Evolutionary conservation across 495 filamentous ascomycete species (phyloP), one percentile per base, ranked within the genome.

Genomic region (Penicillium silybi): DNA sequence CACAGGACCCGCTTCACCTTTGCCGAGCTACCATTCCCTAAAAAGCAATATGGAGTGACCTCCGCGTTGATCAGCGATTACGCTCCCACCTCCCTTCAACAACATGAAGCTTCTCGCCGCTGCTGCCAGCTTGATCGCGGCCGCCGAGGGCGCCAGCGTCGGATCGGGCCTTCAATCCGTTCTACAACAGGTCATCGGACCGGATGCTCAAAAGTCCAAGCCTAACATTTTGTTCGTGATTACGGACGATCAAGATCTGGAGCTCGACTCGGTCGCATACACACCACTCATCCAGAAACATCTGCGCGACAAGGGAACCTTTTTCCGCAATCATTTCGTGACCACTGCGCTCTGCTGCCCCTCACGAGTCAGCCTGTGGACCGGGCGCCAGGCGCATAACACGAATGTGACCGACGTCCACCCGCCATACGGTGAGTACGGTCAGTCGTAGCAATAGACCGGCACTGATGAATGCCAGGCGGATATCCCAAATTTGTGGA

Each of bases 381-480:
- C 85, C 0, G 86, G 86, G 15, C 79, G 80, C 55, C 73, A 79
- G 32, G 82, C 84, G 1, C 86, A 89, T 62, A 89, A 89, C 58
- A 88, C 85, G 16, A 89, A 89, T 53, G 85, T 89, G 6, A 89
- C 86, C 1, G 82, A 87, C 49, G 81, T 89, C 7, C 69, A 58
- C 20, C 82, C 85, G 0, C 85, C 83, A 10, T 77, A 81, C 52
- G 83, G 82, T 81, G 65, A 45, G 58, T 39, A 54, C 26, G 16
- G 25, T 19, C 10, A 34, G 16, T 10, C n/a, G n/a, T 4, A 2
- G 20, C 41, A 29, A 40, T 7, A 46, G 3, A 9, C 25, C 27
- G 2, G 6, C 25, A 2, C 17, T 43, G 25, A 23, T 4, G 8
- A 3, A 13, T 2, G 6, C 16, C 45, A 83, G 84, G 85, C 11